phyloP scores from a whole-genome alignment of 306 rosid species.

The Datisca glomerata region DNA sequence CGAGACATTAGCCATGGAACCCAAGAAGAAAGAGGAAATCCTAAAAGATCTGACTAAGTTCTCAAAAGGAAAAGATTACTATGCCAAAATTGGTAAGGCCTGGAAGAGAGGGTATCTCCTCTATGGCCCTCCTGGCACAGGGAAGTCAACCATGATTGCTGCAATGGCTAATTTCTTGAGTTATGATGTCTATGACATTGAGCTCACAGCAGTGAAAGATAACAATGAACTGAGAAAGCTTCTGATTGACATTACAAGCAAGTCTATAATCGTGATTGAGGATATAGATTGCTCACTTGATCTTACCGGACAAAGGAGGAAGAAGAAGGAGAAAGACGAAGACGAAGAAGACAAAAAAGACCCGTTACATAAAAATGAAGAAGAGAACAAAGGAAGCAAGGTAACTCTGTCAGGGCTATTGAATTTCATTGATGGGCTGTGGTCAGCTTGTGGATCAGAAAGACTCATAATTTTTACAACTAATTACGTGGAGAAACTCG shows the following conservation, averaged over 20 bases:
- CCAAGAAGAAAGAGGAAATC: conserved; percentile 35
- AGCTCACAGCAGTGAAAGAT: conserved; percentile 53
- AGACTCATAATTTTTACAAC: conserved; percentile 74
- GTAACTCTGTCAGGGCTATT: conserved; percentile 62
- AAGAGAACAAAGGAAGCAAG: conserved; percentile 23
- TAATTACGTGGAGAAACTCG: conserved; percentile 62
- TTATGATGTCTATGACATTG: conserved; percentile 67
- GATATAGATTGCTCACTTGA: conserved; percentile 80
- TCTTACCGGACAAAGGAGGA: conserved; percentile 46
- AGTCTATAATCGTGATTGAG: conserved; percentile 55
- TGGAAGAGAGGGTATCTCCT: conserved; percentile 78
- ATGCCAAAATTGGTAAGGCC: conserved; percentile 55
- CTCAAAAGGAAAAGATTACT: conserved; percentile 44
- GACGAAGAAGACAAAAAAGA: conserved; percentile 18
- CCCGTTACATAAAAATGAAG: conserved; percentile 16
- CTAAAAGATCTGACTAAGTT: conserved; percentile 49
- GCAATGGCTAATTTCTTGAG: conserved; percentile 67
- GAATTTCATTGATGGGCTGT: conserved; percentile 76
- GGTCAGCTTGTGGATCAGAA: conserved; percentile 78
- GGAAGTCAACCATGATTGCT: conserved; percentile 72
- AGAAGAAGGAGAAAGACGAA: conserved; percentile 19
- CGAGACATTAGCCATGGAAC: conserved; percentile 53
- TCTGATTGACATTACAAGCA: conserved; percentile 51
- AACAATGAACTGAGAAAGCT: conserved; percentile 57
- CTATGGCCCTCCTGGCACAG: conserved; percentile 77